Base-by-base conservation (phyloP, 176 grass and related monocot genomes). In the Eragrostis nindensis region DNA sequence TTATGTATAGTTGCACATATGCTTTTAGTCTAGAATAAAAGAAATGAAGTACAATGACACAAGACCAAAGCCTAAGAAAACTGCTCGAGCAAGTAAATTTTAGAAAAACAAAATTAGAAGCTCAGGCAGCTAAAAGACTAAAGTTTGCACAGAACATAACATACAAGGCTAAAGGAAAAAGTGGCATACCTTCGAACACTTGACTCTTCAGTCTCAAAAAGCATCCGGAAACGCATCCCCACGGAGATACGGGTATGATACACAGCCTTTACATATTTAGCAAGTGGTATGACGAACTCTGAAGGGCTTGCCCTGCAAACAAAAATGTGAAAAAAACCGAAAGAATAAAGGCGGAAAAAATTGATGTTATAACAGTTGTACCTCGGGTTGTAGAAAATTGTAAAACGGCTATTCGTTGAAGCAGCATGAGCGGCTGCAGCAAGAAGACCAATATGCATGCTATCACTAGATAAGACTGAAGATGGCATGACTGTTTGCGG, bases 361-460 rank as follows among this genome's bases (percentile, higher is more conserved):
- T 27, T 63, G 7, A 73, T 49, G 16, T 62, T 22, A 53, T 26
- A 61, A 16, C 8, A 22, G 30, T 75, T n/a, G 7, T 86, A 98
- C 95, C 95, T 98, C 64, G 95, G 95, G 62, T 98, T 98, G 77
- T 98, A 98, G 55, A 98, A 98, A 63, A 98, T 95, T 66, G 95
- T 98, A 80, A 98, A 98, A 63, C 95, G 90, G 79, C 92, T 94
- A 86, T 98, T 98, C 80, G 95, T 98, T 38, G 92, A 85, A 26
- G 95, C 95, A 46, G 95, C 95, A 91, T 98, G 95, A 86, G 92
- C 88, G 70, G 95, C 95, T 74, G 95, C 95, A 49, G 95, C 95
- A 81, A 98, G 95, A 76, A 98, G 86, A 68, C 95, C 95, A 44
- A 98, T 97, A 55, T 98, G 95, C 95, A 98, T 98, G 86, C 95